phyloP scores from a whole-genome alignment of 2,329 filamentous ascomycete genomes.

The Ceratocystis cacaofunesta region DNA sequence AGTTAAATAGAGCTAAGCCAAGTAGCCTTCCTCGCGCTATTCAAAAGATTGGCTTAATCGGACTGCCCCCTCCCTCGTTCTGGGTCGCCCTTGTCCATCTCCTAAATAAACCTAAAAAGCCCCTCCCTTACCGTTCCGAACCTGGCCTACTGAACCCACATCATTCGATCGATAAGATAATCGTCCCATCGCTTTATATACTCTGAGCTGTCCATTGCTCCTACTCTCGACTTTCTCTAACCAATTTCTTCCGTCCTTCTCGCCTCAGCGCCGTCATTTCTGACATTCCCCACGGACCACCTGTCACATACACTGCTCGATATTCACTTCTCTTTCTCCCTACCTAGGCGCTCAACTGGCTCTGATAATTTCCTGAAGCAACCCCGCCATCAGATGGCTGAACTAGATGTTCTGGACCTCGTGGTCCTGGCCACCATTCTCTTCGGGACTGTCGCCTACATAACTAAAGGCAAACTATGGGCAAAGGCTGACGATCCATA shows the following conservation, averaged over 20 bases:
- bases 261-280: background rate
- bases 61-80: background rate
- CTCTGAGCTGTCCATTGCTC: background rate
- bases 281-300: background rate
- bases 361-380: background rate
- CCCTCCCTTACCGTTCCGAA: background rate
- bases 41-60: background rate
- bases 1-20: background rate
- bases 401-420: conserved; percentile 91
- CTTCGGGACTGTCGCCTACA: conserved; percentile 80
- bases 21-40: background rate
- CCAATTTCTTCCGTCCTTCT: background rate
- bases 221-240: background rate
- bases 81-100: background rate
- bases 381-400: conserved; percentile 52
- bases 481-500: conserved; percentile 79
- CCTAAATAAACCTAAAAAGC: background rate
- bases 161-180: background rate
- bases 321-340: background rate
- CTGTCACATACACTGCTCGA: background rate
- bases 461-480: conserved; percentile 95
- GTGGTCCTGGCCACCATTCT: conserved; percentile 77
- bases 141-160: background rate
- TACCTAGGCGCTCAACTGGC: background rate
- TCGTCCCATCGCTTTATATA: background rate